These are phyloP conservation scores for Neurospora sp. DNA, from an alignment of 2,329 filamentous ascomycete genomes.

Conservation along the genomic window DNA sequence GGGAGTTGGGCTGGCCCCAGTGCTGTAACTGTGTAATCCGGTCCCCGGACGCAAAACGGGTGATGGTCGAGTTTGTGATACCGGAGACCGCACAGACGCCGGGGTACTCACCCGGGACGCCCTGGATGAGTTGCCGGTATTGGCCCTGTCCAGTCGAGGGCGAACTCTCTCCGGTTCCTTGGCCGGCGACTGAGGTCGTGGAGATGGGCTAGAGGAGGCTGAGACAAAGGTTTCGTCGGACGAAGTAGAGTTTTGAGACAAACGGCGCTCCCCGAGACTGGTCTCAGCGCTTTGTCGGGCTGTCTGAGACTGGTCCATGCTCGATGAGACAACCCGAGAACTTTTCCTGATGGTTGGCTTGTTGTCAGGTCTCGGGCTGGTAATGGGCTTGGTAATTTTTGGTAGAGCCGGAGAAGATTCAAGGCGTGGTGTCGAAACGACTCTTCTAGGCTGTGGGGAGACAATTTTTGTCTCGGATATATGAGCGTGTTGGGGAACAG, in stretches of 20 bases:
- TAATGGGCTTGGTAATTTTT: neutral
- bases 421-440: conserved; percentile 21
- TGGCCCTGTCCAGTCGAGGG: neutral
- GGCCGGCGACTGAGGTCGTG: conserved; percentile 17
- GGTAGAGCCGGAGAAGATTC: conserved; percentile 22
- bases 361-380: neutral
- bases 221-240: conserved; percentile 39
- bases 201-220: conserved; percentile 22
- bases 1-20: conserved; percentile 14
- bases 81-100: neutral
- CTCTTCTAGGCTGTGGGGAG: conserved; percentile 25
- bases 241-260: conserved; percentile 24
- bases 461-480: conserved; percentile 17
- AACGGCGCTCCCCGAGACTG: conserved; percentile 5
- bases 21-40: conserved; percentile 9
- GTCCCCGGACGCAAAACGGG: conserved; percentile 9
- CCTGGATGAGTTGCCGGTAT: neutral
- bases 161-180: neutral
- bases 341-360: neutral
- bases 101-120: neutral
- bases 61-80: neutral
- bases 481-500: conserved; percentile 8
- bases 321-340: neutral
- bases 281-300: neutral
- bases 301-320: neutral